Conservation (phyloP, 176 grass and related monocot genomes). For the Carex scoparia region DNA sequence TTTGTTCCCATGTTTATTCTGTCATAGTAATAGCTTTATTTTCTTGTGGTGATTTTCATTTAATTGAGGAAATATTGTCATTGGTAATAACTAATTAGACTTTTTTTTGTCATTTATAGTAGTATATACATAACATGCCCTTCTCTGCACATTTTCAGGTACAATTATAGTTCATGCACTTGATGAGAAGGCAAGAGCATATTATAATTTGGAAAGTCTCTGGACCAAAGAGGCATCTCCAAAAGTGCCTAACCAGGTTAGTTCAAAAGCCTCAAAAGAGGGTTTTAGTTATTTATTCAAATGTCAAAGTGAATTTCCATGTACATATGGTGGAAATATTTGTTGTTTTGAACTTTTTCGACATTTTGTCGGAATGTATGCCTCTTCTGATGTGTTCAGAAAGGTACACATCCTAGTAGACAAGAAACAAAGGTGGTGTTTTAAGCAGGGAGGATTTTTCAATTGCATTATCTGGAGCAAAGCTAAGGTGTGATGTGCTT, state of each 20-base stretch:
- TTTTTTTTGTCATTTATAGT: neutral
- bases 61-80: neutral
- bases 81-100: neutral
- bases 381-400: neutral
- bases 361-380: neutral
- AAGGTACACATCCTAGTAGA: neutral
- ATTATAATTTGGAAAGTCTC: conserved; percentile 91
- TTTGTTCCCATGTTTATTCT: neutral
- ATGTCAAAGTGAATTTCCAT: neutral
- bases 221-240: conserved; percentile 65
- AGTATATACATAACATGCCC: neutral
- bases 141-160: conserved; percentile 34
- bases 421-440: neutral
- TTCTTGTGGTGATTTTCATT: neutral
- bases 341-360: neutral
- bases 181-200: conserved; percentile 92
- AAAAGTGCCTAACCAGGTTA: conserved; percentile 54
- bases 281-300: neutral
- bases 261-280: neutral
- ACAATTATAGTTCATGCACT: conserved; percentile 83
- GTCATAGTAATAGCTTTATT: neutral
- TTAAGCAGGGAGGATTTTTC: neutral
- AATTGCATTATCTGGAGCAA: too few relatives aligned
- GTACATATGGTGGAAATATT: neutral
- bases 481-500: too few relatives aligned